These are phyloP conservation scores for Porphyrellus cyaneotinctus DNA, from an alignment of 768 basidiomycete genomes.

Conservation along the genomic window DNA sequence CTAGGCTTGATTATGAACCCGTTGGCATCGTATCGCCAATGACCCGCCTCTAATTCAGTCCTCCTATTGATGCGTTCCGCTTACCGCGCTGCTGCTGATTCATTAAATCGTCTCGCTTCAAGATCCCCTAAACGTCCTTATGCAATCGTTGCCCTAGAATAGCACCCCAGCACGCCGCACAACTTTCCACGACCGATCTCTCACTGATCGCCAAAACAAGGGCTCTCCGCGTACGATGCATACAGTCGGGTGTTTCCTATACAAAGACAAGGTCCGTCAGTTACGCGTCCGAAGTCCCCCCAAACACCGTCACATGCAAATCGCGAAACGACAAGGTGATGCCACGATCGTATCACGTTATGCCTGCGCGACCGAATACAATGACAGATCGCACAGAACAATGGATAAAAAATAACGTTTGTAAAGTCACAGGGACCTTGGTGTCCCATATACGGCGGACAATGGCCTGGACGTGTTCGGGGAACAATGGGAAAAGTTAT, in stretches of 20 bases:
- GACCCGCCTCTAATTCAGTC: not conserved
- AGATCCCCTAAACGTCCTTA: not conserved
- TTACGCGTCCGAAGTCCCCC: not conserved
- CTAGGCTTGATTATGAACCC: not conserved
- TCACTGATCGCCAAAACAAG: slow-evolving; percentile 47
- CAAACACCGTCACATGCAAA: not conserved
- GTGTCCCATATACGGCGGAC: slow-evolving; percentile 20
- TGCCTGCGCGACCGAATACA: slow-evolving; percentile 12
- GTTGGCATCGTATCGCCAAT: not conserved
- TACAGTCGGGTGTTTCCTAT: slow-evolving; percentile 37
- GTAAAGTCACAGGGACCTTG: slow-evolving; percentile 4
- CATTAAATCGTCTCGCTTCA: slow-evolving; percentile 1
- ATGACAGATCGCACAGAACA: slow-evolving; percentile 8
- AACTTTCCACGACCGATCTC: slow-evolving; percentile 50
- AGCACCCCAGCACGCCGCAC: slow-evolving; percentile 42
- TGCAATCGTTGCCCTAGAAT: slow-evolving; percentile 6
- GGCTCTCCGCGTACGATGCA: slow-evolving; percentile 42
- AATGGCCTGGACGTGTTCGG: slow-evolving; percentile 12
- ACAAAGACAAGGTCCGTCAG: slow-evolving; percentile 9
- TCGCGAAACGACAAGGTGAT: slow-evolving; percentile 3
- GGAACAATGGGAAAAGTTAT: slow-evolving; percentile 12
- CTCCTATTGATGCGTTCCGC: not conserved
- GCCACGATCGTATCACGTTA: slow-evolving; percentile 5
- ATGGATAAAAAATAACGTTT: not conserved
- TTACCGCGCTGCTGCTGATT: slow-evolving; percentile 6